Conservation (phyloP, 202 grass and related monocot genomes). For the Dendrocalamus latiflorus region DNA sequence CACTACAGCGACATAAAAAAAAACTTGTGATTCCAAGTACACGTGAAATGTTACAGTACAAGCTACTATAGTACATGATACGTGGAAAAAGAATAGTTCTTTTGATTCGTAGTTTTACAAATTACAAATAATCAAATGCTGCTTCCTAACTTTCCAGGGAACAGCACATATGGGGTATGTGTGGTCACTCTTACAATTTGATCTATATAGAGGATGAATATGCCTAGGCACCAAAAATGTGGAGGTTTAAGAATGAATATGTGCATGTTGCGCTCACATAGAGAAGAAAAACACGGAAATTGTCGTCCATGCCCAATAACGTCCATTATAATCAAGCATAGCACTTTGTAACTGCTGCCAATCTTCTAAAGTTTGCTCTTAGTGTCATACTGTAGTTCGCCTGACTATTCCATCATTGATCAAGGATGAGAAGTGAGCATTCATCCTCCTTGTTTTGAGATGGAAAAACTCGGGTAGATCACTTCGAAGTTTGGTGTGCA, state of each 20-base stretch:
- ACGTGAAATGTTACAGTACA: background rate
- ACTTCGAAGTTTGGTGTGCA: background rate
- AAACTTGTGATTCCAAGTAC: background rate
- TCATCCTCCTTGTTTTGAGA: background rate
- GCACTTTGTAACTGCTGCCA: background rate
- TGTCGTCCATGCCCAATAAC: background rate
- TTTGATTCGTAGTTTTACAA: slow-evolving; percentile 16
- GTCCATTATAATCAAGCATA: slow-evolving; percentile 24
- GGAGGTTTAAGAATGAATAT: slow-evolving; percentile 32
- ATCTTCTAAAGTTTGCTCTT: slow-evolving; percentile 17
- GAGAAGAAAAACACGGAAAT: background rate
- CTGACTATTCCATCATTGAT: background rate
- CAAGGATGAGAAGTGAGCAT: background rate
- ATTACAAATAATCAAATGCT: slow-evolving; percentile 1
- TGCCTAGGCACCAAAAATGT: slow-evolving; percentile 29
- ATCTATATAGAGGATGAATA: slow-evolving; percentile 13
- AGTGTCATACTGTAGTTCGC: slow-evolving; percentile 4
- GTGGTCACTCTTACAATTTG: slow-evolving; percentile 25
- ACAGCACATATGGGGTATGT: slow-evolving; percentile 23
- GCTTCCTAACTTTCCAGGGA: slow-evolving; percentile 42
- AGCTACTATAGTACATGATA: background rate
- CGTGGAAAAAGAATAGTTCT: background rate
- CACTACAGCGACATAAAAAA: background rate
- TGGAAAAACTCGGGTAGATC: background rate
- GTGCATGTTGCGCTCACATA: slow-evolving; percentile 9